Evolutionary conservation across 441 rosid species (phyloP).

Genomic region (Corymbia citriodora): DNA sequence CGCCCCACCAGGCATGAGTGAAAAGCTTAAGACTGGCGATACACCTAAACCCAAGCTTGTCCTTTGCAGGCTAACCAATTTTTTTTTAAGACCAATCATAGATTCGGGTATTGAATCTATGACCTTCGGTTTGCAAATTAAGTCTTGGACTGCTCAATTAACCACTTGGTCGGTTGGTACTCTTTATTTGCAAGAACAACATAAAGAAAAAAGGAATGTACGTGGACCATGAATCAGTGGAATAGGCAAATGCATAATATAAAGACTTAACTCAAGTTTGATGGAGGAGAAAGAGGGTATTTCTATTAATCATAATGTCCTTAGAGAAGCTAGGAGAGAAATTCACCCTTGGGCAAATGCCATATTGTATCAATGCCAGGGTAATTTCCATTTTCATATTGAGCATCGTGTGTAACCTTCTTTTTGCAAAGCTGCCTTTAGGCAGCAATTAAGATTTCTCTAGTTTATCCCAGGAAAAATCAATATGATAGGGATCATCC

Average conservation of each 20-base stretch:
- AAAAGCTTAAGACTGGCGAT: not conserved
- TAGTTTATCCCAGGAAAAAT: not conserved
- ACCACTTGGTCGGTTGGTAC: not conserved
- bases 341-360: not conserved
- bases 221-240: not conserved
- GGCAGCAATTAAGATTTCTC: not conserved
- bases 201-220: not conserved
- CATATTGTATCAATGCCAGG: not conserved
- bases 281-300: not conserved
- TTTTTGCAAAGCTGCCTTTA: not conserved
- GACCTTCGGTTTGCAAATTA: not conserved
- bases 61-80: not conserved
- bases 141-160: not conserved
- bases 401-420: not conserved
- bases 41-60: not conserved
- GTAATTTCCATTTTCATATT: not conserved
- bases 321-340: not conserved
- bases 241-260: not conserved
- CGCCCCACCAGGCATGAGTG: not conserved
- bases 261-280: not conserved
- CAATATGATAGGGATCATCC: not conserved
- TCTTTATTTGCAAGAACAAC: not conserved
- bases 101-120: not conserved
- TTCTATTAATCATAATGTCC: not conserved
- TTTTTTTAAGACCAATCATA: not conserved